Base-by-base conservation (phyloP, 148 eudicot genomes). In the Cornus florida region DNA sequence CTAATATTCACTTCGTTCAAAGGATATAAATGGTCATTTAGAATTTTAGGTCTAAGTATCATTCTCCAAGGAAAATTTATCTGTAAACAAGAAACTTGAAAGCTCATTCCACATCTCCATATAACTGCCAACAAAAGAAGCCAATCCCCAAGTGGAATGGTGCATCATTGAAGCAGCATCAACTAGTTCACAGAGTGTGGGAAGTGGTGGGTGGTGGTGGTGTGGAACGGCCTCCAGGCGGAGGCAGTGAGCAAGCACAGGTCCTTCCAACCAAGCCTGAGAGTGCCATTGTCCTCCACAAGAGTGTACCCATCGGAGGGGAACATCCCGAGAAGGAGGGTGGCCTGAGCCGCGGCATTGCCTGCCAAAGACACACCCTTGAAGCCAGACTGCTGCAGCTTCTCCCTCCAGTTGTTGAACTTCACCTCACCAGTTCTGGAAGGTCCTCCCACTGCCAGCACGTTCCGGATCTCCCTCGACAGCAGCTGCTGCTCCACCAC, bases 181-280 rank as follows among this genome's bases (percentile, higher is more conserved):
- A 1, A 53, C 59, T 53, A 53, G 19, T 53, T 16, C 19, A 53
- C 4, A 1, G 59, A 12, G 16, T 53, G 59, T 53, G 66, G 66
- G 66, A 70, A 28, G 19, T 72, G 60, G 9, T 50, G 79, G 72
- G 66, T 7, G 65, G 41, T n/a, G 38, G 35, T 1, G n/a, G 5
- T 5, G 33, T 10, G 53, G 8, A 35, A 82, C 9, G 98, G 99
- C 70, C 87, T 88, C 99, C 99, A 96, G 3, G 99, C 99, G 7
- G 99, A 93, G 7, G 99, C 99, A 46, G 97, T 96, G 8, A 96
- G 97, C 74, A 96, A 79, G 81, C 95, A 96, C 28, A 96, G 91
- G 71, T 96, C 99, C 82, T 91, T 96, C 99, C 99, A 96, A 17
- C 99, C 99, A 19, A 96, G 94, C 87, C 93, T 96, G 57, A 96